Evolutionary conservation across 2,329 filamentous ascomycete species (phyloP).

Genomic region (Nemania serpens): DNA sequence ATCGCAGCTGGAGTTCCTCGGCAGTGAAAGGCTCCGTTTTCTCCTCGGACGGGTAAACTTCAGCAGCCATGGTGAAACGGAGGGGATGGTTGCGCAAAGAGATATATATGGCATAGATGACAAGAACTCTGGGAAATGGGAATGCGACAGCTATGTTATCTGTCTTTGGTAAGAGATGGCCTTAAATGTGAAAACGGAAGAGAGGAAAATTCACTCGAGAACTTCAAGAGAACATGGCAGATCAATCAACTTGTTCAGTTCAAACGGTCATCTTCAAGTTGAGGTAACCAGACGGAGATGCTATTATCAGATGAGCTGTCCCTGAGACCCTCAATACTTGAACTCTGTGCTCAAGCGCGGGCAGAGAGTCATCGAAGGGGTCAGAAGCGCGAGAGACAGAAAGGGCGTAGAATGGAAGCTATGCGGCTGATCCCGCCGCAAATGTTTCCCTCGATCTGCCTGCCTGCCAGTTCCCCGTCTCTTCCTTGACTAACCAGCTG

Average conservation of each 20-base stretch:
- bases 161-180: constrained; percentile 20
- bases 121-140: constrained; percentile 3
- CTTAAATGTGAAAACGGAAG: constrained; percentile 23
- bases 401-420: constrained; percentile 30
- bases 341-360: constrained; percentile 27
- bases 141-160: constrained; percentile 7
- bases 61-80: constrained; percentile 50
- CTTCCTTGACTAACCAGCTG: constrained; percentile 15
- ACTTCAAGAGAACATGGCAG: constrained; percentile 27
- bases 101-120: constrained; percentile 19
- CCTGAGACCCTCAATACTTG: constrained; percentile 34
- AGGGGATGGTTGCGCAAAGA: constrained; percentile 21
- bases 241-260: constrained; percentile 31
- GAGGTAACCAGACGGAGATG: constrained; percentile 19
- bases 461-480: constrained; percentile 30
- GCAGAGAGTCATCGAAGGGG: constrained; percentile 40
- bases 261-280: constrained; percentile 20
- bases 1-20: constrained; percentile 58
- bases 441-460: constrained; percentile 26
- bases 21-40: constrained; percentile 64
- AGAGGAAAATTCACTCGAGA: constrained; percentile 18
- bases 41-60: constrained; percentile 53
- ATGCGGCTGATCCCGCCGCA: constrained; percentile 42
- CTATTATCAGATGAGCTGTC: constrained; percentile 41
- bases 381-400: constrained; percentile 33